Evolutionary conservation across 2,329 filamentous ascomycete genomes (phyloP).

Genomic region (Trichoderma breve): DNA sequence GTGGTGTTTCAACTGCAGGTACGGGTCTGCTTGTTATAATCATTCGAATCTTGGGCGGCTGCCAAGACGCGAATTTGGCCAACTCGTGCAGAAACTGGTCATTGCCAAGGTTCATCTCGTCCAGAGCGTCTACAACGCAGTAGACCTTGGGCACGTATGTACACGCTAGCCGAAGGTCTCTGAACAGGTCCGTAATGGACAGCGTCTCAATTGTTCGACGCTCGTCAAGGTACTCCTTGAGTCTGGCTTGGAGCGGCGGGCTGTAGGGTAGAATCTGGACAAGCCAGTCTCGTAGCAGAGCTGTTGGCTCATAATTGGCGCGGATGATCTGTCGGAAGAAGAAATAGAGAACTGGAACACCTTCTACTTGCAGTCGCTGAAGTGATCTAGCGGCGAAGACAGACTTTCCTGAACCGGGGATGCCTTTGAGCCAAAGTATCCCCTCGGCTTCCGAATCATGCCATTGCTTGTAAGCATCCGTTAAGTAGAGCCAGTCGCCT

Average conservation of each 20-base stretch:
- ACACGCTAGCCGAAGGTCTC: slow-evolving; percentile 29
- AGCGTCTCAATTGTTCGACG: background rate
- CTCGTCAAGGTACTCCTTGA: slow-evolving; percentile 22
- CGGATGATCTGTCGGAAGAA: slow-evolving; percentile 41
- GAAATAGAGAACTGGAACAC: slow-evolving; percentile 35
- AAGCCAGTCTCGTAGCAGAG: slow-evolving; percentile 36
- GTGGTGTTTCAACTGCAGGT: slow-evolving; percentile 28
- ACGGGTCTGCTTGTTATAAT: slow-evolving; percentile 43
- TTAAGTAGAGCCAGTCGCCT: slow-evolving; percentile 23
- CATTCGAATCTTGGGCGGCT: slow-evolving; percentile 37
- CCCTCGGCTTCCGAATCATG: slow-evolving; percentile 12
- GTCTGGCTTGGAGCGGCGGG: slow-evolving; percentile 28
- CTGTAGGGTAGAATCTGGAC: slow-evolving; percentile 34
- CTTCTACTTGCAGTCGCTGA: background rate
- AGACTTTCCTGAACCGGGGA: slow-evolving; percentile 40
- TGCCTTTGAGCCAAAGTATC: slow-evolving; percentile 36
- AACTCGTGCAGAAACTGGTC: slow-evolving; percentile 34
- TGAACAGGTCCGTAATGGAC: slow-evolving; percentile 31
- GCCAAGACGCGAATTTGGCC: slow-evolving; percentile 31
- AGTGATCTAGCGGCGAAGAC: slow-evolving; percentile 33
- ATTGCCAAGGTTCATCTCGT: slow-evolving; percentile 44
- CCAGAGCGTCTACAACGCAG: slow-evolving; percentile 43
- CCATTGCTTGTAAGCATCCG: slow-evolving; percentile 24
- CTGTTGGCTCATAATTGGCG: slow-evolving; percentile 32
- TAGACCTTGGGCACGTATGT: slow-evolving; percentile 31